Base-by-base conservation (phyloP, 2,329 filamentous ascomycete genomes). In the Penicillium occitanis region DNA sequence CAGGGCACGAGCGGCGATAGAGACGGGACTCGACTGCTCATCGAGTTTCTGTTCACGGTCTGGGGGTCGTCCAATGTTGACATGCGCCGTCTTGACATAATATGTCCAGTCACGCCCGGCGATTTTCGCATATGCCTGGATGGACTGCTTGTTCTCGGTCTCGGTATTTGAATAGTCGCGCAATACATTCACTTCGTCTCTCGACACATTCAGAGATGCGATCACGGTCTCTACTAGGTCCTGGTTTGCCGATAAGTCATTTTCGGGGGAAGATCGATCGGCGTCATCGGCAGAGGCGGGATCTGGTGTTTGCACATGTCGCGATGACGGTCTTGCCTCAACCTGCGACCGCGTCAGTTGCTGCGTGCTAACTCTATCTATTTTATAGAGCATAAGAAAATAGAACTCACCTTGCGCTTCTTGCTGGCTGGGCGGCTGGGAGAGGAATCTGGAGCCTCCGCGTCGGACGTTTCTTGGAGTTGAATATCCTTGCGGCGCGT, bases 81-180 rank as follows among this genome's bases (percentile, higher is more conserved):
- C 76, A 69, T 80, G 76, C 53, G 82, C 73, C n/a, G 77, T 78
- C 66, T 82, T 80, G 67, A 84, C 80, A 71, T 82, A 84, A 70
- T 83, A 84, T 19, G 82, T 84, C 82, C 82, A 84, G 68, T 81
- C 79, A 68, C 80, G 77, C 63, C 82, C 82, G 61, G 81, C 81
- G 66, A 84, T 81, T 70, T 83, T 83, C 30, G 82, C 82, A 70
- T 83, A 84, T 40, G 82, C 82, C 63, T 79, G 78, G 66, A 84
- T 79, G 57, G 80, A 82, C 67, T 80, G 76, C 64, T 79, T 79
- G 61, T 80, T 81, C 67, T 79, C 78, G 61, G 76, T 78, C 66
- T 79, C 81, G 28, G 76, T 72, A 68, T 84, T 83, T 28, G 80
- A 79, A 68, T 83, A 78, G 60, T 83, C 77, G 67, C 74, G 73